Percentiles rank a stretch among this genome's conserved stretches.
Conservation (phyloP, 75 land plant species). For the Chamaecyparis obtusa region DNA sequence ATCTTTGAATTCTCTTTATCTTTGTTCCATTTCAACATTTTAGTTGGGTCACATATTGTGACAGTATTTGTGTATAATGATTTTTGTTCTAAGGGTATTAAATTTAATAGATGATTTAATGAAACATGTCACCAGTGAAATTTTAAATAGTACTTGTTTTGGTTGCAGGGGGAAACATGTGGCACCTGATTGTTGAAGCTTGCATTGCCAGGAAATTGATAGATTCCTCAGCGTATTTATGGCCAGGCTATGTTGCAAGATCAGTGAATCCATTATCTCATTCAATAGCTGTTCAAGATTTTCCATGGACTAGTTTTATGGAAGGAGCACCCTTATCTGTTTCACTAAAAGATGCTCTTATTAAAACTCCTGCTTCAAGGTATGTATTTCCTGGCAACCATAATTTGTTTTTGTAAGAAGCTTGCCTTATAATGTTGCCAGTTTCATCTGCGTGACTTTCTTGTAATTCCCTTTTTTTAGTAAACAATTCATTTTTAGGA, state of each 20-base stretch:
- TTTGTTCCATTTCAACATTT: not conserved
- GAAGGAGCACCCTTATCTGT: slow-evolving; percentile 68
- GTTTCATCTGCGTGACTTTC: not conserved
- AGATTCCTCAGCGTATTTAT: slow-evolving; percentile 86
- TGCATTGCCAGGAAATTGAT: slow-evolving; percentile 86
- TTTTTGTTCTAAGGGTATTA: not conserved
- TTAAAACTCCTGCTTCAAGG: slow-evolving; percentile 87
- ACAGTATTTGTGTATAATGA: not conserved
- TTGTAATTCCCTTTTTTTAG: not conserved
- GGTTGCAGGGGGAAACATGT: slow-evolving; percentile 82
- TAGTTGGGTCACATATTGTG: not conserved
- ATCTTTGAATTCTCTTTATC: not conserved
- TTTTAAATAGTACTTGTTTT: not conserved
- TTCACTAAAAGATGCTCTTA: slow-evolving; percentile 58
- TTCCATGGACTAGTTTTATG: slow-evolving; percentile 81
- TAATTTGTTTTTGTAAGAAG: slow-evolving; percentile 1
- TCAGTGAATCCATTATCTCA: slow-evolving; percentile 46
- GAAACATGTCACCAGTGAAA: not conserved
- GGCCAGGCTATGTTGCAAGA: slow-evolving; percentile 77
- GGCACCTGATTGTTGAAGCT: slow-evolving; percentile 90
- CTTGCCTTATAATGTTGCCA: not conserved
- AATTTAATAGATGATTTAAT: not conserved
- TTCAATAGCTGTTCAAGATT: slow-evolving; percentile 42
- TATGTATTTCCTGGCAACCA: slow-evolving; percentile 21
- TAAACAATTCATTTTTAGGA: not conserved